A percentile compares a stretch with the other conserved stretches of the same genome.
phyloP scores from a whole-genome alignment of 2,329 filamentous ascomycete genomes.

The Teratosphaeria viscida region DNA sequence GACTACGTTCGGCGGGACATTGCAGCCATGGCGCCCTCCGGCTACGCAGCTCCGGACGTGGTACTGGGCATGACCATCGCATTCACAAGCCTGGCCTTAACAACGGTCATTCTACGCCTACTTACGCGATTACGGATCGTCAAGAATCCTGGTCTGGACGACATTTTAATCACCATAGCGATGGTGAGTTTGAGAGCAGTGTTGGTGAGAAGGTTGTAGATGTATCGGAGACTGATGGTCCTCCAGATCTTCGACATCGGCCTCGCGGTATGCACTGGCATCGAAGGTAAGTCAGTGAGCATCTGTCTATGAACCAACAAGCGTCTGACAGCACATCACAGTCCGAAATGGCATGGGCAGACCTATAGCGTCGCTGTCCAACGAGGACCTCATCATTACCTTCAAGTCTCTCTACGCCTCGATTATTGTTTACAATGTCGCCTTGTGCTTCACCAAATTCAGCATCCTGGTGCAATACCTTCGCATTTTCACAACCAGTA shows the following conservation, averaged over 20 bases:
- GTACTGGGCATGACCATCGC: constrained; percentile 11
- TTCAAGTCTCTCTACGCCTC: constrained; percentile 10
- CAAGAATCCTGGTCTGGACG: constrained; percentile 14
- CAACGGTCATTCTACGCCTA: constrained; percentile 11
- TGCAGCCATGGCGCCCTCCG: constrained; percentile 4
- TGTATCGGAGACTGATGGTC: background rate
- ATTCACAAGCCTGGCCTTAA: constrained; percentile 11
- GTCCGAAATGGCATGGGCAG: background rate
- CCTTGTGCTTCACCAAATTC: constrained; percentile 31
- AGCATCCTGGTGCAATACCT: constrained; percentile 40
- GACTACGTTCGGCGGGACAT: background rate
- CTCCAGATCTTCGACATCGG: constrained; percentile 1
- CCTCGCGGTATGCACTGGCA: constrained; percentile 1
- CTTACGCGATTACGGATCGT: constrained; percentile 12
- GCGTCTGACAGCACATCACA: background rate
- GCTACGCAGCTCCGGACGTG: constrained; percentile 11
- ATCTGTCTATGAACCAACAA: background rate
- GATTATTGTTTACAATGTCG: constrained; percentile 33
- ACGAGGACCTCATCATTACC: constrained; percentile 1
- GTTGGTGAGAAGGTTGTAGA: background rate
- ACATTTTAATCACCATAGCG: constrained; percentile 13
- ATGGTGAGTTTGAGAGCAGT: constrained; percentile 5
- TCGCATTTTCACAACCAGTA: constrained; percentile 31
- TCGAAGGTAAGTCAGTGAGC: constrained; percentile 1
- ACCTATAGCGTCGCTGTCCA: constrained; percentile 4